Percentiles rank a stretch among this genome's conserved stretches.
phyloP scores from a whole-genome alignment of 2,329 filamentous ascomycete genomes.

The Botrytis deweyae region DNA sequence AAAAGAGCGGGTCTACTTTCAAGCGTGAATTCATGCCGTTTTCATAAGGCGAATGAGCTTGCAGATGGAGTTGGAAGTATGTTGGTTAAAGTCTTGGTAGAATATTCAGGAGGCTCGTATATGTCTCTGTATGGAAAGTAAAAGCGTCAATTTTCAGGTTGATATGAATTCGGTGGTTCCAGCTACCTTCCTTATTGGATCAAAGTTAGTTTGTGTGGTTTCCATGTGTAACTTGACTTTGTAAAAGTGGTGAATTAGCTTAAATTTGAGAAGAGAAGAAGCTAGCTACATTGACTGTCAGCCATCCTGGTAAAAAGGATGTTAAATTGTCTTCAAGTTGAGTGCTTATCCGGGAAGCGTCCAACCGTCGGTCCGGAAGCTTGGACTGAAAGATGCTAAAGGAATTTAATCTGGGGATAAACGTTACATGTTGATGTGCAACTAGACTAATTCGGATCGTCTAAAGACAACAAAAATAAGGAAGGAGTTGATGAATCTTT shows the following conservation, averaged over 20 bases:
- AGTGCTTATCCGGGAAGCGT: not conserved
- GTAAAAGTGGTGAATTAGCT: not conserved
- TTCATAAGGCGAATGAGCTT: not conserved
- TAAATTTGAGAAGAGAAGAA: not conserved
- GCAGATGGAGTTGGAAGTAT: not conserved
- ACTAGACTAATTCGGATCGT: not conserved
- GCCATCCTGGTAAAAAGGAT: not conserved
- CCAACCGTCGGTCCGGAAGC: not conserved
- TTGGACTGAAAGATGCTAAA: constrained; percentile 1
- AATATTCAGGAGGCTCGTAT: not conserved
- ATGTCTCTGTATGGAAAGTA: constrained; percentile 4
- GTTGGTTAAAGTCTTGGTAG: not conserved
- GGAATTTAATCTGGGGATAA: constrained; percentile 2
- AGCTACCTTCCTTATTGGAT: not conserved
- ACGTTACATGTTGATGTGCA: not conserved
- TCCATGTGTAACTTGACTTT: not conserved
- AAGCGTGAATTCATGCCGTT: not conserved
- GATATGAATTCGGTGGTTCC: not conserved
- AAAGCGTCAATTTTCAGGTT: not conserved
- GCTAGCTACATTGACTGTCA: not conserved
- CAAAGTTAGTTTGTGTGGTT: not conserved
- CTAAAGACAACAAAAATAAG: not conserved
- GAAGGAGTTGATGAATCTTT: not conserved
- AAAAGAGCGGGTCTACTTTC: not conserved
- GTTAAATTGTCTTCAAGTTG: constrained; percentile 4